Base-by-base conservation (phyloP, 2,329 filamentous ascomycete species). In the Cordyceps javanica region DNA sequence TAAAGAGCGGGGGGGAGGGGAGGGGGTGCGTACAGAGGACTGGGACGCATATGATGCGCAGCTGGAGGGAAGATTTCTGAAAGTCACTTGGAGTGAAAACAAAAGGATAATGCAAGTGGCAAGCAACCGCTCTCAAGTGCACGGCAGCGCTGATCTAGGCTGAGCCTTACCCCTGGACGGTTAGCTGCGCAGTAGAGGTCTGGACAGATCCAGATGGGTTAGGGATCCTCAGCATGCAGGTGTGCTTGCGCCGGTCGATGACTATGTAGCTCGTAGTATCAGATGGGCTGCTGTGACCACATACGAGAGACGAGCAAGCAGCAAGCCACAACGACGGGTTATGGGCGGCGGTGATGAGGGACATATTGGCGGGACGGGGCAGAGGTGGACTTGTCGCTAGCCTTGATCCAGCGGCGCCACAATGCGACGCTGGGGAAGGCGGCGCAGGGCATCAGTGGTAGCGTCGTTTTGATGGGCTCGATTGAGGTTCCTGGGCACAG, bases 321-420 rank as follows among this genome's bases (percentile, higher is more conserved):
- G 50, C 50, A 53, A 38, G 50, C 50, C 50, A 53, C 50, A 53
- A n/a, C 14, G 38, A 53, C 50, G 36, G 50, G 36, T 53, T 25
- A 30, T 42, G 50, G 13, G 19, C 46, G 19, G 19, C 46, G 19
- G 28, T 30, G 44, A 9, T 49, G 46, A 53, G 50, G 8, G 26
- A 41, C 49, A 52, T 52, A 39, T 52, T 26, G 34, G 25, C n/a
- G 30, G 45, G 23, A 21, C 21, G 19, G 49, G 34, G 45, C n/a
- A 46, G 7, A 38, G 21, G 9, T 21, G 36, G 30, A 3, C 26
- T 19, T 28, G 21, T 30, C 34, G 25, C 49, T 52, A 41, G 49
- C 11, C 19, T 39, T 52, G 34, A 53, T 42, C 50, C n/a, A 30
- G 36, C 36, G 30, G 36, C 50, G 50, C 50, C 50, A 53, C 50